Evolutionary conservation across 2,329 filamentous ascomycete species (phyloP).

Genomic region (Helicocarpus griseus): DNA sequence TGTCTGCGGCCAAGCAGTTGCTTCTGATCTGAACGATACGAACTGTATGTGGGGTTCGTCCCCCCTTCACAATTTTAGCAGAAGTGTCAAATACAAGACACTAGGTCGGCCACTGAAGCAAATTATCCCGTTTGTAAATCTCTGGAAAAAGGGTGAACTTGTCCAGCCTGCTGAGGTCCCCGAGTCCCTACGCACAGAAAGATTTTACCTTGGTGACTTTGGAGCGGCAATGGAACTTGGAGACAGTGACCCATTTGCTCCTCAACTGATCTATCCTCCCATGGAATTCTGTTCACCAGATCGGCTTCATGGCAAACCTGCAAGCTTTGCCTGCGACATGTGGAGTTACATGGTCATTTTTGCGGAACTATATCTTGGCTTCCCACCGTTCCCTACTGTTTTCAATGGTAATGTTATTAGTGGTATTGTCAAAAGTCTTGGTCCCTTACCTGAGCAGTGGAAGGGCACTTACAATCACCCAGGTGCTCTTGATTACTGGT

Average conservation of each 20-base stretch:
- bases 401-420: conserved; percentile 14
- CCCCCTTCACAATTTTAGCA: conserved; percentile 15
- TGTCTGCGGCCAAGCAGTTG: conserved; percentile 21
- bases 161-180: conserved; percentile 15
- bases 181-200: conserved; percentile 15
- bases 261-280: conserved; percentile 11
- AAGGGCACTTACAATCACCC: too few relatives aligned
- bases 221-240: conserved; percentile 18
- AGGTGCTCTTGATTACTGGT: too few relatives aligned
- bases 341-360: conserved; percentile 25
- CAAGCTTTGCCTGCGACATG: conserved; percentile 21
- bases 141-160: conserved; percentile 20
- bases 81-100: conserved; percentile 19
- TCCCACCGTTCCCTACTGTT: conserved; percentile 12
- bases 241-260: conserved; percentile 8
- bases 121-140: conserved; percentile 17
- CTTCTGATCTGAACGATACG: conserved; percentile 18
- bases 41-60: conserved; percentile 23
- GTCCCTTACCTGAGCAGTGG: too few relatives aligned
- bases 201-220: conserved; percentile 24
- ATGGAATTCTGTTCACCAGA: conserved; percentile 19
- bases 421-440: conserved; percentile 15
- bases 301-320: conserved; percentile 17
- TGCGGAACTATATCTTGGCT: conserved; percentile 16
- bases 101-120: conserved; percentile 19